A percentile compares a stretch with the other conserved stretches of the same genome.
phyloP scores from a whole-genome alignment of 2,329 filamentous ascomycete species.

The Penicillium sp. region DNA sequence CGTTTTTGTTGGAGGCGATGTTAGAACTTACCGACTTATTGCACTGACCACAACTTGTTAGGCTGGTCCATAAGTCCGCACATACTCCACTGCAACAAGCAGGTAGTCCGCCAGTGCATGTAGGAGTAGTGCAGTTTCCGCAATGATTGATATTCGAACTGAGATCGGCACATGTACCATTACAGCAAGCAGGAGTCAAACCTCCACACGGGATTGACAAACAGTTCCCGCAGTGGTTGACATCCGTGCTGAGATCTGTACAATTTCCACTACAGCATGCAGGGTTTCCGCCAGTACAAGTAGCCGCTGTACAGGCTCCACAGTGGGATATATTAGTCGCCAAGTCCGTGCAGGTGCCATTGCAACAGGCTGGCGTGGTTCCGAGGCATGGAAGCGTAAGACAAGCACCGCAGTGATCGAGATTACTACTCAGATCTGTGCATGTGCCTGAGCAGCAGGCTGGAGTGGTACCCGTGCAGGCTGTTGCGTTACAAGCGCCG shows the following conservation, averaged over 20 bases:
- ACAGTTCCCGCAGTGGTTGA: constrained; percentile 16
- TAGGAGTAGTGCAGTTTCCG: constrained; percentile 10
- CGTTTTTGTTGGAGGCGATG: too few relatives aligned
- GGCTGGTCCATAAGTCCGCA: constrained; percentile 4
- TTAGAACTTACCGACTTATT: constrained; percentile 1
- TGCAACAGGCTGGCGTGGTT: constrained; percentile 6
- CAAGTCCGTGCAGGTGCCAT: constrained; percentile 4
- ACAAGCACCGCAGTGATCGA: constrained; percentile 10
- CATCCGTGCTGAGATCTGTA: constrained; percentile 9
- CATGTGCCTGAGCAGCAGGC: constrained; percentile 14
- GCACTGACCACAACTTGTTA: constrained; percentile 11
- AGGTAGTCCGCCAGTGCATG: constrained; percentile 7
- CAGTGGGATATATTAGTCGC: constrained; percentile 1
- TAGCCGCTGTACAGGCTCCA: background rate
- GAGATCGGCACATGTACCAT: constrained; percentile 12
- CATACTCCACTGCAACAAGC: constrained; percentile 11
- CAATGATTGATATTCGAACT: constrained; percentile 9
- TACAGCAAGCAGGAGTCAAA: constrained; percentile 12
- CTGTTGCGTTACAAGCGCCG: background rate
- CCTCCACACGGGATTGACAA: constrained; percentile 6
- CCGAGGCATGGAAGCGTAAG: constrained; percentile 5
- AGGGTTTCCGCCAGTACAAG: background rate
- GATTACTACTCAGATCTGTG: constrained; percentile 4
- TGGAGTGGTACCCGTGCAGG: background rate
- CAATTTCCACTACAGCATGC: constrained; percentile 7